Base-by-base conservation (phyloP, 805 yeast species). In the Millerozyma acaciae region DNA sequence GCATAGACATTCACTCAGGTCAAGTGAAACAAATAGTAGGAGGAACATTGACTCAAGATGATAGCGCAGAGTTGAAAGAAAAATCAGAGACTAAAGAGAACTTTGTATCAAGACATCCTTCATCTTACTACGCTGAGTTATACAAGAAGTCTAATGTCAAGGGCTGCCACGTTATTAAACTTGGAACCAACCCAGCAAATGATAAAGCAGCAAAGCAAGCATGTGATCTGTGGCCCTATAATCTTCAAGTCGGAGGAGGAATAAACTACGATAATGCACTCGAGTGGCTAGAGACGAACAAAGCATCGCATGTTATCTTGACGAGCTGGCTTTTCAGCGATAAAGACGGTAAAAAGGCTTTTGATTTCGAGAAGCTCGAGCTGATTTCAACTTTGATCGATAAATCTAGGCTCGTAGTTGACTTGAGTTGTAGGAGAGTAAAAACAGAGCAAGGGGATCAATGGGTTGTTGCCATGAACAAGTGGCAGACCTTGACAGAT, bases 381-480 rank as follows among this genome's bases (percentile, higher is more conserved):
- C 45, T 52, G 9, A 50, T 93, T 12, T 73, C 72, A 10, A 31
- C 49, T 0, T 41, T 68, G 14, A 80, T 90, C 13, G 95, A 95
- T 0, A 75, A 70, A 33, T 57, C 65, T 10, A 64, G 73, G 27
- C 60, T 93, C n/a, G 89, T 93, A 6, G 80, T 93, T 26, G 98
- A 93, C 55, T 68, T 93, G 48, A 86, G 96, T 54, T 90, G 97
- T 56, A 73, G 95, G 39, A 52, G 51, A 12, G 54, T 56, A 2
- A 51, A 50, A 5, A 42, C 50, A 4, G 47, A 50, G 3, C 51
- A 41, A 8, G 35, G 29, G 40, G 50, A 33, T 1, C 56, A 66
- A 28, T 93, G 98, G 98, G 73, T 82, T 21, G 98, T 93, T n/a
- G 96, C 97, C 2, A 93, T 88, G 78, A 89, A 93, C 60, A 84